Conservation (phyloP, 805 yeast species). For the Wickerhamiella azyma region DNA sequence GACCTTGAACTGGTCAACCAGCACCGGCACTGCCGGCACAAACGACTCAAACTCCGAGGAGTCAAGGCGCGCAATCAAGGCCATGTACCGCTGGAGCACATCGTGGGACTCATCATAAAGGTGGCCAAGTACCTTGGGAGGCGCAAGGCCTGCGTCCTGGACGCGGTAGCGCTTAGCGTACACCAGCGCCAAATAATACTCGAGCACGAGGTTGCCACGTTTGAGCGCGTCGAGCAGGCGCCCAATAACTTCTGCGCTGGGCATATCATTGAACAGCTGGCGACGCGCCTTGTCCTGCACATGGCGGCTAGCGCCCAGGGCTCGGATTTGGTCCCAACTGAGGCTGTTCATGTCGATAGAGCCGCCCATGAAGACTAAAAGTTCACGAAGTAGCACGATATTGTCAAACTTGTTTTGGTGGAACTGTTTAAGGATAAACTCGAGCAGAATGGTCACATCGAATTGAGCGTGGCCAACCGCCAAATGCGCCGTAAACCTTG, state of each 20-base stretch:
- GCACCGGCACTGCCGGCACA: slow-evolving; percentile 14
- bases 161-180: slow-evolving; percentile 26
- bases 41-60: slow-evolving; percentile 14
- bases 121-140: slow-evolving; percentile 58
- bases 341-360: slow-evolving; percentile 52
- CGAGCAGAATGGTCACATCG: slow-evolving; percentile 48
- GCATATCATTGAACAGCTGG: not conserved
- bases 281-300: slow-evolving; percentile 32
- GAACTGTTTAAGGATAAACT: slow-evolving; percentile 47
- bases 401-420: slow-evolving; percentile 46
- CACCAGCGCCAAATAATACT: slow-evolving; percentile 51
- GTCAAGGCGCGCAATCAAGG: slow-evolving; percentile 38
- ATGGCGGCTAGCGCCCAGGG: slow-evolving; percentile 36
- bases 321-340: slow-evolving; percentile 44
- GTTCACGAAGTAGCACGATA: slow-evolving; percentile 41
- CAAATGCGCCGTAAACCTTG: slow-evolving; percentile 64
- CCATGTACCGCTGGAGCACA: slow-evolving; percentile 51
- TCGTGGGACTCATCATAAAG: slow-evolving; percentile 59
- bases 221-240: slow-evolving; percentile 37
- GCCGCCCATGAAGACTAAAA: slow-evolving; percentile 58
- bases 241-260: not conserved
- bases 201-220: slow-evolving; percentile 34
- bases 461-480: slow-evolving; percentile 42
- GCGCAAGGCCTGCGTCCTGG: slow-evolving; percentile 26
- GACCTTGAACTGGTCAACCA: slow-evolving; percentile 22